These are phyloP conservation scores for Pseudocercospora eumusae DNA, from an alignment of 2,329 filamentous ascomycete genomes.

Conservation along the genomic window DNA sequence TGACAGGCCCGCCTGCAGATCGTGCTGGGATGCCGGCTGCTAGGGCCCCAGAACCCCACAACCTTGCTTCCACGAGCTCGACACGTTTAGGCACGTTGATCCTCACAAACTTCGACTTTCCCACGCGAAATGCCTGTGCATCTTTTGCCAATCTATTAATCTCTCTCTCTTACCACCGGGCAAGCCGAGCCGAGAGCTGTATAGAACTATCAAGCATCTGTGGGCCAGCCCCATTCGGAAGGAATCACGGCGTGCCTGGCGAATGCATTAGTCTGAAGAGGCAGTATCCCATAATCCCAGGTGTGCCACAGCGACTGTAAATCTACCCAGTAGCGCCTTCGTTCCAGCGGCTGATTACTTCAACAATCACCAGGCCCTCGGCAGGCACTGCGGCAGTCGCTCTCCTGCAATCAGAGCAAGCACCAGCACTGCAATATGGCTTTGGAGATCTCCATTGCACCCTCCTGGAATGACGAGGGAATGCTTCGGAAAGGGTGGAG, in stretches of 20 bases:
- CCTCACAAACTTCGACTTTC: slow-evolving; percentile 4
- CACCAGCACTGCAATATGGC: slow-evolving; percentile 14
- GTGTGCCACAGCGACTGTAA: slow-evolving; percentile 21
- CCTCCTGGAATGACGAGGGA: slow-evolving; percentile 16
- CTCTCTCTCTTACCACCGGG: slow-evolving; percentile 10
- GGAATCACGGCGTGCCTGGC: slow-evolving; percentile 10
- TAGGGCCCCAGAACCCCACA: too few species aligned
- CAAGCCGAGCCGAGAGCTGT: slow-evolving; percentile 4
- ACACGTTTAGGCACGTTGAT: slow-evolving; percentile 16
- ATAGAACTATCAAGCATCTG: slow-evolving; percentile 29
- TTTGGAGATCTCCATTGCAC: slow-evolving; percentile 17
- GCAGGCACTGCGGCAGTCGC: slow-evolving; percentile 13
- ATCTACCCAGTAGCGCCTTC: slow-evolving; percentile 23
- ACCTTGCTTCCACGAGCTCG: slow-evolving; percentile 19
- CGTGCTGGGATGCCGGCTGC: too few species aligned
- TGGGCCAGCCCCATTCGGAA: slow-evolving; percentile 19
- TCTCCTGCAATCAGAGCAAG: slow-evolving; percentile 20
- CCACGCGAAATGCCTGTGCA: slow-evolving; percentile 10
- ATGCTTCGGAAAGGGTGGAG: neutral
- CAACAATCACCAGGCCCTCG: slow-evolving; percentile 5
- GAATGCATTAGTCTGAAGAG: neutral
- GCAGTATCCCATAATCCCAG: slow-evolving; percentile 17
- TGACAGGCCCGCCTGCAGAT: neutral
- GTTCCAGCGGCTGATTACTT: neutral
- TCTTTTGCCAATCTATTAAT: slow-evolving; percentile 12